phyloP scores from a whole-genome alignment of 768 basidiomycete genomes.

The Collybiopsis luxurians region DNA sequence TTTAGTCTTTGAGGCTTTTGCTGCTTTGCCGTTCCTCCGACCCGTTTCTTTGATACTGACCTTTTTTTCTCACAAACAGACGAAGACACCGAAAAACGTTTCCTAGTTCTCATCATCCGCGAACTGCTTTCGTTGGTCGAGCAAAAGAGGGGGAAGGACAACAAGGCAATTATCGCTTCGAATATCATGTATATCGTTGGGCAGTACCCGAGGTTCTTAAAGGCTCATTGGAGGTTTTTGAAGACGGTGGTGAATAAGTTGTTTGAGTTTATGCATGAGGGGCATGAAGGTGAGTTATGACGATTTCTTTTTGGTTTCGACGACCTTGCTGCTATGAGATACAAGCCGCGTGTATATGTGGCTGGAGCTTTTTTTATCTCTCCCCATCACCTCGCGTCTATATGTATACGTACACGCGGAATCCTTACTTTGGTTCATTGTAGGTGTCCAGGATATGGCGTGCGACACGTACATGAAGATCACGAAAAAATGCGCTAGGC shows the following conservation, averaged over 20 bases:
- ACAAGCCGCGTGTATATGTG: too few species aligned
- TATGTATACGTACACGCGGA: background rate
- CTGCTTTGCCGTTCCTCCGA: background rate
- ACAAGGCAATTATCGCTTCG: conserved; percentile 77
- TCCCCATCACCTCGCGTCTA: background rate
- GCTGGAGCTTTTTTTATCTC: too few species aligned
- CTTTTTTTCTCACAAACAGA: conserved; percentile 33
- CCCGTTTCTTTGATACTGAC: background rate
- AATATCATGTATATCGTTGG: conserved; percentile 81
- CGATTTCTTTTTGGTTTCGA: background rate
- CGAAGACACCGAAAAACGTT: conserved; percentile 81
- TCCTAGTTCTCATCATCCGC: conserved; percentile 81
- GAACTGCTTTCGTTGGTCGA: conserved; percentile 75
- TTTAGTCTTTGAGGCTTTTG: too few species aligned
- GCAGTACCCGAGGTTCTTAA: conserved; percentile 80
- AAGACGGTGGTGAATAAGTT: conserved; percentile 85
- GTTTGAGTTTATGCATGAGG: conserved; percentile 86
- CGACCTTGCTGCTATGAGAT: too few species aligned
- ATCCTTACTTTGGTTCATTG: background rate
- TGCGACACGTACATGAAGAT: conserved; percentile 88
- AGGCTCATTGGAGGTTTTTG: conserved; percentile 85
- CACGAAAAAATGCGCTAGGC: conserved; percentile 74
- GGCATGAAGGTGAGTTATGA: conserved; percentile 58
- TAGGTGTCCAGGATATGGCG: conserved; percentile 86
- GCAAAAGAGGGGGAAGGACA: conserved; percentile 81